Evolutionary conservation across 164 flowering plant genomes (phyloP).

Genomic region (Nymphaea colorata): DNA sequence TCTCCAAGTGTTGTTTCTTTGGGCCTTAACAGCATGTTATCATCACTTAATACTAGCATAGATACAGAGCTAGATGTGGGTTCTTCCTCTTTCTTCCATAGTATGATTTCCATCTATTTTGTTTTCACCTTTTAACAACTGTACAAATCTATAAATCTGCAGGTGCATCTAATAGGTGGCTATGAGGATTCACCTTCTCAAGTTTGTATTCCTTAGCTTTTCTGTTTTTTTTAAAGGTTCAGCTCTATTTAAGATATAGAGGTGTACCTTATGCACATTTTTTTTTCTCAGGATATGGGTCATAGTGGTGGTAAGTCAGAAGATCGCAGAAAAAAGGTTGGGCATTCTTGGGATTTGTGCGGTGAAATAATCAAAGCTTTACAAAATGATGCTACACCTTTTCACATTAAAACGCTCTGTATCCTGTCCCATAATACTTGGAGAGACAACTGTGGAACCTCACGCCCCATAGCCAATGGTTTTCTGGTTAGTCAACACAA

Average conservation of each 20-base stretch:
- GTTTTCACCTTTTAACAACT: too few species aligned
- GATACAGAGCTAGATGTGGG: slow-evolving; percentile 57
- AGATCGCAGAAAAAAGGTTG: slow-evolving; percentile 15
- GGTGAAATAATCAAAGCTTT: slow-evolving; percentile 48
- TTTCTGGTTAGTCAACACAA: slow-evolving; percentile 46
- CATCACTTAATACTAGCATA: slow-evolving; percentile 24
- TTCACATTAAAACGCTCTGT: slow-evolving; percentile 58
- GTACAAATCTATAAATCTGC: slow-evolving; percentile 14
- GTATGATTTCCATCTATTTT: not conserved
- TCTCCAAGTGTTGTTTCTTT: slow-evolving; percentile 47
- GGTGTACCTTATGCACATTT: not conserved
- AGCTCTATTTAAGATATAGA: not conserved
- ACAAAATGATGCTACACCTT: slow-evolving; percentile 29
- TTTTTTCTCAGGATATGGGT: slow-evolving; percentile 30
- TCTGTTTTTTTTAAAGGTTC: not conserved
- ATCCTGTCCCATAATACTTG: slow-evolving; percentile 75
- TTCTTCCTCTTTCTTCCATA: slow-evolving; percentile 5
- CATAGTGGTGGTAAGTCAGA: slow-evolving; percentile 11
- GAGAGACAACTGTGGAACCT: slow-evolving; percentile 44
- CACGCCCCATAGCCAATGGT: slow-evolving; percentile 55
- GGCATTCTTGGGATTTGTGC: slow-evolving; percentile 72
- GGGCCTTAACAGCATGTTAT: slow-evolving; percentile 70
- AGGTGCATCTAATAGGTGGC: slow-evolving; percentile 92
- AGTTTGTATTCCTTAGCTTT: slow-evolving; percentile 23
- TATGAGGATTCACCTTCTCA: slow-evolving; percentile 49